Percentiles rank a stretch among this genome's conserved stretches.
phyloP scores from a whole-genome alignment of 768 basidiomycete genomes.

The Calvatia gigantea region DNA sequence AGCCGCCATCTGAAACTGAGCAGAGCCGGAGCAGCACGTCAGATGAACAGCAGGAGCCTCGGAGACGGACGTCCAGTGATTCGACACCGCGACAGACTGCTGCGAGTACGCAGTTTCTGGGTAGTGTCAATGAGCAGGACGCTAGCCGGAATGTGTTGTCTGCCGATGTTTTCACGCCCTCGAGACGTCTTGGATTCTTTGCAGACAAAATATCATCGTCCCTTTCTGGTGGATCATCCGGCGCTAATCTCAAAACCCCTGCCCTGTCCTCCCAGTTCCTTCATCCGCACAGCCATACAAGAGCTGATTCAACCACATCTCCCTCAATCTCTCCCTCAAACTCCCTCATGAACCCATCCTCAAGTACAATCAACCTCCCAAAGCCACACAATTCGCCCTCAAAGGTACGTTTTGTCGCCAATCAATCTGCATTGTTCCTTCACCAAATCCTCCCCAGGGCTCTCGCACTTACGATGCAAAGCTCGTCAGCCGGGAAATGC shows the following conservation, averaged over 20 bases:
- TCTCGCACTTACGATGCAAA: constrained; percentile 78
- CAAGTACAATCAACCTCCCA: constrained; percentile 25
- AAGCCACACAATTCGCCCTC: constrained; percentile 51
- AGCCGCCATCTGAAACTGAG: constrained; percentile 26
- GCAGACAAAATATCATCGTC: constrained; percentile 41
- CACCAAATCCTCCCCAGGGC: constrained; percentile 27
- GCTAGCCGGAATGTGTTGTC: constrained; percentile 25
- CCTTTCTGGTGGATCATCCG: constrained; percentile 22
- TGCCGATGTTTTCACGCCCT: constrained; percentile 27
- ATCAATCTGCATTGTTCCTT: constrained; percentile 1
- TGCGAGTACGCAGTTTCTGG: constrained; percentile 34
- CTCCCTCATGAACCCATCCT: constrained; percentile 31
- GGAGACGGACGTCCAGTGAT: constrained; percentile 44
- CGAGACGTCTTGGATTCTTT: constrained; percentile 39
- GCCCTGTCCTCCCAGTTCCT: constrained; percentile 31
- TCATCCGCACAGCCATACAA: constrained; percentile 36
- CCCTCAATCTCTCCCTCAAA: constrained; percentile 20
- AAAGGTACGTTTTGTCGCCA: constrained; percentile 25
- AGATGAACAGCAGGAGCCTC: constrained; percentile 30
- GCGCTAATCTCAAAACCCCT: constrained; percentile 25
- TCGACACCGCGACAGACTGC: constrained; percentile 46
- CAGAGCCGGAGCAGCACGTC: constrained; percentile 31
- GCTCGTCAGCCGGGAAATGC: constrained; percentile 81
- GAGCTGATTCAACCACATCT: constrained; percentile 28
- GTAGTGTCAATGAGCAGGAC: constrained; percentile 27